These are phyloP conservation scores for Kondoa subrosea DNA, from an alignment of 768 basidiomycete genomes.

Conservation along the genomic window DNA sequence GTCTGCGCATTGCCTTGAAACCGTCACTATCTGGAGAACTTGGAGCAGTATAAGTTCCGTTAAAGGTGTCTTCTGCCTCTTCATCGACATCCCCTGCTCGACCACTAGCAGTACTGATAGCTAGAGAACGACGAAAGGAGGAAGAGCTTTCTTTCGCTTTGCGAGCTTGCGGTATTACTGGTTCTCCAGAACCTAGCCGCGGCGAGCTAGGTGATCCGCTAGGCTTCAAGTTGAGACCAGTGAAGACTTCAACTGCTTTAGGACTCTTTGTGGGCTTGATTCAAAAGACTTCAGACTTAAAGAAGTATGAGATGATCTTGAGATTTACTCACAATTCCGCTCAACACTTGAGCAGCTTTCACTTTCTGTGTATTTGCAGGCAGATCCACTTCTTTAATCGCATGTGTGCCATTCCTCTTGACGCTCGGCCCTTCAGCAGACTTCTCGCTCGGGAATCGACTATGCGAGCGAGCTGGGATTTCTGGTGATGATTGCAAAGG, in stretches of 20 bases:
- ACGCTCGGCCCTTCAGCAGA: background rate
- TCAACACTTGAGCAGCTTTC: background rate
- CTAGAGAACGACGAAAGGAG: background rate
- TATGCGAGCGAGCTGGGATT: too few relatives aligned
- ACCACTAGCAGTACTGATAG: background rate
- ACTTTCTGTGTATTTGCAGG: background rate
- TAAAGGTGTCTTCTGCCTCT: conserved; percentile 14
- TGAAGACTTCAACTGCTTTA: background rate
- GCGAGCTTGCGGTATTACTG: background rate
- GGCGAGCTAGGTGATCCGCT: background rate
- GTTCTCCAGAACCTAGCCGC: too few relatives aligned
- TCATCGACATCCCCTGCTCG: conserved; percentile 10
- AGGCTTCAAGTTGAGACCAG: background rate
- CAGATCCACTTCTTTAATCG: background rate
- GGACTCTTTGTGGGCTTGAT: background rate
- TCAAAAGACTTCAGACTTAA: background rate
- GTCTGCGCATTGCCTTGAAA: background rate
- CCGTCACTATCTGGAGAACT: background rate
- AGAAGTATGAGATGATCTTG: background rate
- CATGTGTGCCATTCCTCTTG: background rate
- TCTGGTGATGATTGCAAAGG: too few relatives aligned
- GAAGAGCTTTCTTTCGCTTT: background rate
- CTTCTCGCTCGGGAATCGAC: too few relatives aligned
- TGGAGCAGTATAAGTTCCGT: conserved; percentile 16
- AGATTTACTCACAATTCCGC: background rate